These are phyloP conservation scores for Mycosphaerella arachidis DNA, from an alignment of 2,329 filamentous ascomycete species.

Conservation along the genomic window DNA sequence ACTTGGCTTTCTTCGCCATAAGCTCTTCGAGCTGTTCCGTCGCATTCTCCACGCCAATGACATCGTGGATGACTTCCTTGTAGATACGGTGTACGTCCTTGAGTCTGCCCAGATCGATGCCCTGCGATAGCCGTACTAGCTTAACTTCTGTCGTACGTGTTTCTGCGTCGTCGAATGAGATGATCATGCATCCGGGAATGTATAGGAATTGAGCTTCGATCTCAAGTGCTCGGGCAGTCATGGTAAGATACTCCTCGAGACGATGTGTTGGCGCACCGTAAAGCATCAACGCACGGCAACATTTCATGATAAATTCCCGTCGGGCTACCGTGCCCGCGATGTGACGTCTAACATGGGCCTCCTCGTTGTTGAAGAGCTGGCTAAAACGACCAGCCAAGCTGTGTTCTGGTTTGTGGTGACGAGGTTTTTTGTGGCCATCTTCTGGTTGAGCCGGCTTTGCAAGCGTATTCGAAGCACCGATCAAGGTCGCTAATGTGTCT, in stretches of 20 bases:
- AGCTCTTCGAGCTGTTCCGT: constrained; percentile 60
- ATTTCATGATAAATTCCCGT: constrained; percentile 75
- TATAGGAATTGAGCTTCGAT: constrained; percentile 91
- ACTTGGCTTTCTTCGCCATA: constrained; percentile 54
- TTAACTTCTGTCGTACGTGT: constrained; percentile 75
- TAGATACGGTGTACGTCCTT: constrained; percentile 71
- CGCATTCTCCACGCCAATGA: constrained; percentile 65
- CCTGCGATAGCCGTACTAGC: constrained; percentile 62
- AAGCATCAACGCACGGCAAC: constrained; percentile 81
- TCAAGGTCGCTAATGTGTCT: constrained; percentile 26
- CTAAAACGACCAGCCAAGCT: constrained; percentile 32
- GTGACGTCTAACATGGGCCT: constrained; percentile 55
- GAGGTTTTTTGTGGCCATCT: constrained; percentile 31
- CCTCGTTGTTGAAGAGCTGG: constrained; percentile 43
- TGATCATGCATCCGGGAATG: constrained; percentile 87
- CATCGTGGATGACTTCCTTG: constrained; percentile 72
- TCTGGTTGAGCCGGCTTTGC: constrained; percentile 38
- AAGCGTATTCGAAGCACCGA: constrained; percentile 43
- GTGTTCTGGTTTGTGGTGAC: constrained; percentile 16
- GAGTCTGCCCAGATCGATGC: constrained; percentile 68
- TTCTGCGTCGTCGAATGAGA: constrained; percentile 72
- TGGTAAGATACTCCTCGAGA: constrained; percentile 84
- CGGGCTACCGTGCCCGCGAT: constrained; percentile 69
- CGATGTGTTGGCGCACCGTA: constrained; percentile 89
- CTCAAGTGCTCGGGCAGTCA: constrained; percentile 78